Evolutionary conservation across 2,329 filamentous ascomycete genomes (phyloP).

Genomic region (Stromatinia cepivora): DNA sequence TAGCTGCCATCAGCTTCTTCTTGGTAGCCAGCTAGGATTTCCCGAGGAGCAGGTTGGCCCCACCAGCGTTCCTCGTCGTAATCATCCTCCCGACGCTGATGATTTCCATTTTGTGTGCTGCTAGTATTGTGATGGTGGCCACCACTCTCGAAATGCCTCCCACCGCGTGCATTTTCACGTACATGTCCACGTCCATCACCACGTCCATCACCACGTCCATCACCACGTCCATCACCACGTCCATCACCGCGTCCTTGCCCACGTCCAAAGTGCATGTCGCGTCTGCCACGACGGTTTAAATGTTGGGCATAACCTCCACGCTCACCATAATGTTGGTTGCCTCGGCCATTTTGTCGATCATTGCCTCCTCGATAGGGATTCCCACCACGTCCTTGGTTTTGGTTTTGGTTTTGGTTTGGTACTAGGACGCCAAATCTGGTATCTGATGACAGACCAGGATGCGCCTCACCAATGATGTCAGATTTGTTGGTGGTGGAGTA

Average conservation of each 20-base stretch:
- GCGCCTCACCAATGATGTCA: slow-evolving; percentile 6
- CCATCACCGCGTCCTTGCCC: slow-evolving; percentile 2
- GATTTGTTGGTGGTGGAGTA: slow-evolving; percentile 11
- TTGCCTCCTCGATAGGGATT: not conserved
- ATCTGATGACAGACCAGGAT: slow-evolving; percentile 17
- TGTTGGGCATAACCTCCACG: slow-evolving; percentile 1
- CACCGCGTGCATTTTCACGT: not conserved
- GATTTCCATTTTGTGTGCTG: not conserved
- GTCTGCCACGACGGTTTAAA: slow-evolving; percentile 7
- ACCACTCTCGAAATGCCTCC: no score
- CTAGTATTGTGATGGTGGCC: not conserved
- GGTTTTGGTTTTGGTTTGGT: not conserved
- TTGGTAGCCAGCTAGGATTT: not conserved
- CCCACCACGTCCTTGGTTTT: not conserved
- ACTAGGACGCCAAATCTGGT: slow-evolving; percentile 18
- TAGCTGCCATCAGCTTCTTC: not conserved
- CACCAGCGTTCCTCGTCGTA: no score
- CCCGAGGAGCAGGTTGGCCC: not conserved
- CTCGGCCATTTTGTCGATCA: not conserved
- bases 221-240: not conserved
- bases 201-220: not conserved
- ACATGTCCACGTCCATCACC: not conserved
- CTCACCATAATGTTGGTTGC: not conserved
- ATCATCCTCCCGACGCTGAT: not conserved
- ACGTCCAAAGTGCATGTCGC: slow-evolving; percentile 1